Base-by-base conservation (phyloP, 345 rosid species). In the Eucalyptus tenuipes region DNA sequence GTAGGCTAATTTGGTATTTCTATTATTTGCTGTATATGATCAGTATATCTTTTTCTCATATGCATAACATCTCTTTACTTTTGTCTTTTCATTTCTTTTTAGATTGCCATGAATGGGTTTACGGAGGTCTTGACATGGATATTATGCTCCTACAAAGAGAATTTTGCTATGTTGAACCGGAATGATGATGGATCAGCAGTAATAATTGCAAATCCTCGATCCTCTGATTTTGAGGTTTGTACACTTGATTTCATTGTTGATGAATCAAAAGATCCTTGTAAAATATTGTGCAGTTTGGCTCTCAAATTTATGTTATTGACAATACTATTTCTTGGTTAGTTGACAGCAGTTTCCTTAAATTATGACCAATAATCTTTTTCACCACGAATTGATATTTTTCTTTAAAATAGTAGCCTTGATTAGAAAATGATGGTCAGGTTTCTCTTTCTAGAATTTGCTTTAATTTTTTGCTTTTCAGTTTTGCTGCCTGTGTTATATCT, bases 181-280 rank as follows among this genome's bases (percentile, higher is more conserved):
- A 87, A 91, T 64, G 98, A 94, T 92, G 96, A 94, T 88, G 89
- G 92, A 86, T 90, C 94, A 22, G 96, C 96, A 37, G 98, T 92
- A 49, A 91, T 95, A 40, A 89, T 96, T 90, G 97, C 91, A 85
- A 97, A 97, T 88, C 99, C 99, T 47, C 97, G 99, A 16, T 93
- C 97, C 66, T 92, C 98, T 87, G 99, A 98, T 93, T 98, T 95
- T 92, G 99, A 98, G 99, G 99, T 98, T 90, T 89, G 50, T 87
- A 57, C 33, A 18, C 29, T 87, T 40, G 29, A 66, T 40, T n/a
- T 45, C 50, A 82, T 45, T 14, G 4, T 45, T 53, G 48, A 48
- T 82, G 49, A 48, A 80, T 57, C 10, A 11, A 75, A 40, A 40
- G 29, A 75, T 86, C 71, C 42, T 16, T 25, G 53, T 12, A 44